Conservation (phyloP, 1,284 basidiomycete genomes). For the Ganoderma lingzhi region DNA sequence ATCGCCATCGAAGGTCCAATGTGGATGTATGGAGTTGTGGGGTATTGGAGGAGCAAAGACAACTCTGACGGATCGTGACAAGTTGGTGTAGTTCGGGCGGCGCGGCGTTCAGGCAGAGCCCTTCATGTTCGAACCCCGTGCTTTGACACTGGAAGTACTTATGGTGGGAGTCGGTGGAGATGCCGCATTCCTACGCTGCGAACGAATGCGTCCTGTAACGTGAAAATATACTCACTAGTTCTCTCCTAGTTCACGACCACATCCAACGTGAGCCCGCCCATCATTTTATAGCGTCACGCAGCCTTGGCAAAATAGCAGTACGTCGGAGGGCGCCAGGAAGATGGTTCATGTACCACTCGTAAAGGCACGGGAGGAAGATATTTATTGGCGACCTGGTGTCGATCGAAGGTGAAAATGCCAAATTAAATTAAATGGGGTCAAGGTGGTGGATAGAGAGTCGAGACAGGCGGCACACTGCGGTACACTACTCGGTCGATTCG, state of each 20-base stretch:
- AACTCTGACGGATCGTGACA: neutral
- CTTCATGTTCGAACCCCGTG: neutral
- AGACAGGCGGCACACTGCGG: too few species aligned
- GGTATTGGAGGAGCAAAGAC: neutral
- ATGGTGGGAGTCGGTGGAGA: neutral
- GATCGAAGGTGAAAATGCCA: neutral
- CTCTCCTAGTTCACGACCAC: neutral
- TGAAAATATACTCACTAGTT: neutral
- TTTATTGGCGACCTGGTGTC: neutral
- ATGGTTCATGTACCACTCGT: neutral
- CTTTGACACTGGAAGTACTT: neutral
- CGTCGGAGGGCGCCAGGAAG: neutral
- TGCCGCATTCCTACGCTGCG: neutral
- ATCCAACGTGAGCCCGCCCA: neutral
- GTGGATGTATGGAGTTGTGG: neutral
- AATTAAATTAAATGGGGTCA: neutral
- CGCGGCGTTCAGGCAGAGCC: neutral
- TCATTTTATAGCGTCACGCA: neutral
- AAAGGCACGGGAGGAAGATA: neutral
- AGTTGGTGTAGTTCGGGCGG: neutral
- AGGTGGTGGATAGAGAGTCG: neutral
- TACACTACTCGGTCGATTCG: neutral
- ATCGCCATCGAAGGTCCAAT: neutral
- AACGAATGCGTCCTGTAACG: neutral
- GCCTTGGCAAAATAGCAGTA: neutral